A percentile compares a stretch with the other conserved stretches of the same genome.
Evolutionary conservation across 768 basidiomycete species (phyloP).

Genomic region (Pholiota microspora): DNA sequence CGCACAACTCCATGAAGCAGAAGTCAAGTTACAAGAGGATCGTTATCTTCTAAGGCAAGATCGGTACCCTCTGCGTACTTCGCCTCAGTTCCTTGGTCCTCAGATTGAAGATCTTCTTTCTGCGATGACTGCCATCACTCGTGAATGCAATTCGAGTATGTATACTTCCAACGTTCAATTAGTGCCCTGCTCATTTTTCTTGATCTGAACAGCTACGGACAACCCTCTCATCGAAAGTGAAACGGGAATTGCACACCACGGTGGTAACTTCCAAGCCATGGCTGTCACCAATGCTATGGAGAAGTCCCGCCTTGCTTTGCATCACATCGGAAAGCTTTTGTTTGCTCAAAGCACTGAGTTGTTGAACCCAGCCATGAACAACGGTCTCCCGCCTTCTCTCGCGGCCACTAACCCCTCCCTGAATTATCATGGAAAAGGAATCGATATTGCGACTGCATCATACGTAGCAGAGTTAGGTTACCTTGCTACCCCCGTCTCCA

Average conservation of each 20-base stretch:
- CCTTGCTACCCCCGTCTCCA: constrained; percentile 75
- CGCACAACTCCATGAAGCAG: constrained; percentile 58
- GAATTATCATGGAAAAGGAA: constrained; percentile 76
- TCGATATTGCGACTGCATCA: constrained; percentile 80
- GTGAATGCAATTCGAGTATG: constrained; percentile 80
- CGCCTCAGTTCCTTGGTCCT: constrained; percentile 79
- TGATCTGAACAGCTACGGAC: constrained; percentile 75
- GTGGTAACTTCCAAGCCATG: constrained; percentile 90
- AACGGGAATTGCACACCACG: constrained; percentile 65
- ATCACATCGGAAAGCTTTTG: constrained; percentile 69
- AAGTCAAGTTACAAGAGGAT: constrained; percentile 64
- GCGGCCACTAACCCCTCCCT: constrained; percentile 73
- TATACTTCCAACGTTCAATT: constrained; percentile 11
- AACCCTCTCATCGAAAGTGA: constrained; percentile 77
- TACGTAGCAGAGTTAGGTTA: constrained; percentile 78
- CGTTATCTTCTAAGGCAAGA: constrained; percentile 73
- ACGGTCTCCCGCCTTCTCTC: constrained; percentile 72
- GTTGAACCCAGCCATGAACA: constrained; percentile 78
- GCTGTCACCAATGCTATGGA: constrained; percentile 81
- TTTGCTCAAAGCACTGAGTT: constrained; percentile 75
- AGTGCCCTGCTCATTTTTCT: constrained; percentile 1
- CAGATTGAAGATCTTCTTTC: constrained; percentile 73
- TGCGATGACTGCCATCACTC: constrained; percentile 55
- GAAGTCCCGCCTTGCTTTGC: constrained; percentile 71
- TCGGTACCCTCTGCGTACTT: constrained; percentile 64